Base-by-base conservation (phyloP, 257 asterid genomes). In the Solanum paucissectum region DNA sequence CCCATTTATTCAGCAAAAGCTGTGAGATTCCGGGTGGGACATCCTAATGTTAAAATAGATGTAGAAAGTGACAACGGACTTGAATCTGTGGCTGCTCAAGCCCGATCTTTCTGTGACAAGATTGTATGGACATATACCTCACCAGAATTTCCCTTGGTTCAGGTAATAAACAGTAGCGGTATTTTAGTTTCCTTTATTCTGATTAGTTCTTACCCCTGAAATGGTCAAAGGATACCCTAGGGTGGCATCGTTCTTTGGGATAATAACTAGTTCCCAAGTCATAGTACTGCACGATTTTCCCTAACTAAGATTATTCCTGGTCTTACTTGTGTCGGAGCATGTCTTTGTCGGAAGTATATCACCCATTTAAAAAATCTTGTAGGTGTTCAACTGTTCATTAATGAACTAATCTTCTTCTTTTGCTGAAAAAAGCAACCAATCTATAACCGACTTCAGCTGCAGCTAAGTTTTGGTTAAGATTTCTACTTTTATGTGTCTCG, bases 1-100 rank as follows among this genome's bases (percentile, higher is more conserved):
- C 98, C 98, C 64, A 90, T 95, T 86, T 95, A 94, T 88, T 95
- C 98, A n/a, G 91, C 97, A 38, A 94, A 83, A 90, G 93, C 95
- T 87, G 93, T 95, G 89, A 92, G 95, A 86, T 94, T 95, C 88
- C 89, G 89, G 29, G 72, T 94, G 92, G 98, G 98, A 83, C 89
- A 92, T 87, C 90, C 91, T 27, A 90, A 84, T 84, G 89, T 11
- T 84, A 92, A 90, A 83, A 72, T 88, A 88, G 90, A 89, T 62
- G 25, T 52, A 34, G 90, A 91, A 74, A 84, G 89, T 76, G 90
- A 84, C 25, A 64, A 84, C 14, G 20, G 29, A 40, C 90, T 90
- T 7, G 90, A 88, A 81, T 58, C 88, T 76, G 75, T 74, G n/a
- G 89, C 87, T 69, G 68, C 81, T 69, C 91, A 91, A 66, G 90